A percentile compares a stretch with the other conserved stretches of the same genome.
Evolutionary conservation across 2,329 filamentous ascomycete genomes (phyloP).

Genomic region (Diaporthe australafricana): DNA sequence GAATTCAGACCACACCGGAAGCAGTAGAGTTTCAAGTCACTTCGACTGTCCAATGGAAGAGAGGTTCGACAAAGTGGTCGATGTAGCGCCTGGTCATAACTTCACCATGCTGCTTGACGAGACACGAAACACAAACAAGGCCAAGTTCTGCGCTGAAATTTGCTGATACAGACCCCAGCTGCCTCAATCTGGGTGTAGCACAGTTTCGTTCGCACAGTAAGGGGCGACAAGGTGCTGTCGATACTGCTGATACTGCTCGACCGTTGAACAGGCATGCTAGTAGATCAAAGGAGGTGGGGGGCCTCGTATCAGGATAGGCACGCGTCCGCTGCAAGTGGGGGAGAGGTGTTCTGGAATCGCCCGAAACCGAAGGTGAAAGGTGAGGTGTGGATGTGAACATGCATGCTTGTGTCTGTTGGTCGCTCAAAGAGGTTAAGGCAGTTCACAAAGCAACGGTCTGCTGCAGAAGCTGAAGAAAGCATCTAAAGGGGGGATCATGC

Average conservation of each 20-base stretch:
- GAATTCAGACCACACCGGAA: no score
- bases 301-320: background rate
- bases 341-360: background rate
- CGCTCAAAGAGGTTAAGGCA: background rate
- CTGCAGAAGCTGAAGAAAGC: background rate
- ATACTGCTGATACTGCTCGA: background rate
- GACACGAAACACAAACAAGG: background rate
- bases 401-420: conserved; percentile 8
- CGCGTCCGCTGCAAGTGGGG: background rate
- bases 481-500: background rate
- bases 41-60: no score
- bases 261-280: background rate
- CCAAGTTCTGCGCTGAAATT: background rate
- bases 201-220: conserved; percentile 20
- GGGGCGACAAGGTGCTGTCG: background rate
- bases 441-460: background rate
- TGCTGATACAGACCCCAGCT: background rate
- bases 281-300: background rate
- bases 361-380: background rate
- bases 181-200: background rate
- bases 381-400: background rate
- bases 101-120: background rate
- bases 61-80: background rate
- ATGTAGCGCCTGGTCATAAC: background rate
- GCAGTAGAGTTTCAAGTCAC: no score